Percentiles rank a stretch among this genome's conserved stretches.
phyloP scores from a whole-genome alignment of 2,329 filamentous ascomycete genomes.

The Didymella sp. region DNA sequence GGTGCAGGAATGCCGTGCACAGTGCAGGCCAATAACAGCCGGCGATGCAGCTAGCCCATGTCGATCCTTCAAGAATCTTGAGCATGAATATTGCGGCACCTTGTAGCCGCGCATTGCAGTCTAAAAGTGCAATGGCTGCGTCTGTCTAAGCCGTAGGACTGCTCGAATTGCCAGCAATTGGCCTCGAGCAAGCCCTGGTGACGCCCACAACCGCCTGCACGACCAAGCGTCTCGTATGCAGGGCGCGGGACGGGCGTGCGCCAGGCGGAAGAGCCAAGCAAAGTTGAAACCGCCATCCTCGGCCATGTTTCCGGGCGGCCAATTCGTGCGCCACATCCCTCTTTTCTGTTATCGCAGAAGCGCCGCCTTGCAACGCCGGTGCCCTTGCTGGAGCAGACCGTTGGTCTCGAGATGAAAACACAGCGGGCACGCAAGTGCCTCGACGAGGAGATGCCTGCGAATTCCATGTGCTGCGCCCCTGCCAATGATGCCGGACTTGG shows the following conservation, averaged over 20 bases:
- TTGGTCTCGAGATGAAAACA: slow-evolving; percentile 12
- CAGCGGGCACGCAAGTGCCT: background rate
- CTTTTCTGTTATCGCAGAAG: slow-evolving; percentile 10
- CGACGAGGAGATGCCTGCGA: slow-evolving; percentile 7
- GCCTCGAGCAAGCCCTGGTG: slow-evolving; percentile 11
- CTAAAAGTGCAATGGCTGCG: background rate
- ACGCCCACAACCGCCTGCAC: slow-evolving; percentile 19
- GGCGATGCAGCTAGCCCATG: slow-evolving; percentile 25
- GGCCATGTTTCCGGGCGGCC: slow-evolving; percentile 11
- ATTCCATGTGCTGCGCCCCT: background rate
- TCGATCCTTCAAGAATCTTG: slow-evolving; percentile 23
- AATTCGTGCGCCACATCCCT: slow-evolving; percentile 19
- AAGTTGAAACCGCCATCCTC: slow-evolving; percentile 20
- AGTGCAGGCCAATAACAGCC: slow-evolving; percentile 16
- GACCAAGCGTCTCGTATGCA: slow-evolving; percentile 24
- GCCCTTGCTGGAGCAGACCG: slow-evolving; percentile 13
- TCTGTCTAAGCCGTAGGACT: slow-evolving; percentile 1
- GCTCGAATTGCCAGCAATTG: slow-evolving; percentile 11
- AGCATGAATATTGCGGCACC: slow-evolving; percentile 8
- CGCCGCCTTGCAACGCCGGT: slow-evolving; percentile 15
- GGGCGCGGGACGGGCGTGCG: slow-evolving; percentile 26
- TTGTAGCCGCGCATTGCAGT: slow-evolving; percentile 1
- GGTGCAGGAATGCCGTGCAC: slow-evolving; percentile 24
- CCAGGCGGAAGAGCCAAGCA: slow-evolving; percentile 18
- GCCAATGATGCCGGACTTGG: slow-evolving; percentile 14